Conservation (phyloP, 352 stramenopile species). For the Aphanomyces euteiches region DNA sequence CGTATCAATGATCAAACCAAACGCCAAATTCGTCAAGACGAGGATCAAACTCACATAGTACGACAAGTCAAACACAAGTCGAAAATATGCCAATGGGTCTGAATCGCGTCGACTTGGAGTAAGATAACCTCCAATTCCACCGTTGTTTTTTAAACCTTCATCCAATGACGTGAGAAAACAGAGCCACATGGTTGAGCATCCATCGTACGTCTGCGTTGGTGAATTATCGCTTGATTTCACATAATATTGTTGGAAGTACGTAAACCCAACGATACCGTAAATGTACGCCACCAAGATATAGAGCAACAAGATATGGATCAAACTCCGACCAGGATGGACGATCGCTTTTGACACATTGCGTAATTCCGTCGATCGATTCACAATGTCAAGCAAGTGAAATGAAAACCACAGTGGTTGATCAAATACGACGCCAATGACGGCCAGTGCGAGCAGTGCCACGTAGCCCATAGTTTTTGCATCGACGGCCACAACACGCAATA, state of each 20-base stretch:
- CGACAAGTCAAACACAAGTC: constrained; percentile 55
- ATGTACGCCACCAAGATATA: constrained; percentile 48
- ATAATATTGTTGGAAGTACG: constrained; percentile 69
- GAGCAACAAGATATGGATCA: constrained; percentile 54
- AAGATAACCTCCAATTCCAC: constrained; percentile 56
- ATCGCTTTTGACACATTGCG: constrained; percentile 70
- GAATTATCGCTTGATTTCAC: constrained; percentile 33
- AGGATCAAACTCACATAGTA: constrained; percentile 73
- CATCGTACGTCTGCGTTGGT: constrained; percentile 35
- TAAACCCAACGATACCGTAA: constrained; percentile 65
- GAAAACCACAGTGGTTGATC: constrained; percentile 70
- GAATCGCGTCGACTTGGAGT: constrained; percentile 6
- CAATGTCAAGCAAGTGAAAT: constrained; percentile 66
- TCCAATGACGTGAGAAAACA: constrained; percentile 71
- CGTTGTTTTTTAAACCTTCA: constrained; percentile 64
- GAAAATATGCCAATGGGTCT: constrained; percentile 49
- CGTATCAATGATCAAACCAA: constrained; percentile 78
- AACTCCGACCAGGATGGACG: constrained; percentile 48
- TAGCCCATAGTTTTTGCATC: constrained; percentile 46
- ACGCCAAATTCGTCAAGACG: constrained; percentile 71
- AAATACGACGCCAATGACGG: constrained; percentile 56
- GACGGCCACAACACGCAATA: constrained; percentile 48
- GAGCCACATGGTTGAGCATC: constrained; percentile 63
- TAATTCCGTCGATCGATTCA: constrained; percentile 74
- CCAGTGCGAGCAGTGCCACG: constrained; percentile 52